A percentile compares a stretch with the other conserved stretches of the same genome.
phyloP scores from a whole-genome alignment of 2,329 filamentous ascomycete genomes.

The Cladosporium velox region DNA sequence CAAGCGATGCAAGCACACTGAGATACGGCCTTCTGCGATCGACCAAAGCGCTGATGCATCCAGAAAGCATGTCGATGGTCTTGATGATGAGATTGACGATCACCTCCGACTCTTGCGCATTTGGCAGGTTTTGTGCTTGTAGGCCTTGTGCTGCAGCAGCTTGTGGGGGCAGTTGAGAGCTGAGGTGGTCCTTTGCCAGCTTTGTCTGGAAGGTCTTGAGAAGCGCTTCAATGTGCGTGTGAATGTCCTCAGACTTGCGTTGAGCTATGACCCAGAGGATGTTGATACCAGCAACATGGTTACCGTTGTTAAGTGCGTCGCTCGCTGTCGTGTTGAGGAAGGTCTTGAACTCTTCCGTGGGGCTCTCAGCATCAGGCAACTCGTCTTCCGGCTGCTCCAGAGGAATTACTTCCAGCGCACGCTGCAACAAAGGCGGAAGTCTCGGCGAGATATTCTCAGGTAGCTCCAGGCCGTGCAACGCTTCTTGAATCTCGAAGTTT shows the following conservation, averaged over 20 bases:
- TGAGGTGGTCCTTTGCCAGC: slow-evolving; percentile 87
- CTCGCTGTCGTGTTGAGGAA: slow-evolving; percentile 84
- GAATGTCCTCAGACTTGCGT: slow-evolving; percentile 81
- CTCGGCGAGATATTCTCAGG: slow-evolving; percentile 62
- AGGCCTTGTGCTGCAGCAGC: slow-evolving; percentile 48
- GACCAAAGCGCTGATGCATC: slow-evolving; percentile 88
- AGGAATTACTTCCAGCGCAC: slow-evolving; percentile 86
- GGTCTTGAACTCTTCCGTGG: slow-evolving; percentile 82
- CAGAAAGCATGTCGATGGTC: slow-evolving; percentile 87
- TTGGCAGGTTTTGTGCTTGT: slow-evolving; percentile 56
- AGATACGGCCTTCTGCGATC: slow-evolving; percentile 92
- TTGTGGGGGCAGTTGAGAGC: slow-evolving; percentile 64
- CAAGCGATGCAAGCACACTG: slow-evolving; percentile 88
- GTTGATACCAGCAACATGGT: slow-evolving; percentile 87
- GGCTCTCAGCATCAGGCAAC: slow-evolving; percentile 64
- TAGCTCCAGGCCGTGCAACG: slow-evolving; percentile 73
- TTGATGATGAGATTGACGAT: slow-evolving; percentile 91
- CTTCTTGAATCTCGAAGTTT: slow-evolving; percentile 90
- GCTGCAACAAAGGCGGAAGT: slow-evolving; percentile 73
- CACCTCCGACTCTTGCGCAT: slow-evolving; percentile 79
- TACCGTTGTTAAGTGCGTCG: slow-evolving; percentile 73
- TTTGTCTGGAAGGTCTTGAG: slow-evolving; percentile 95
- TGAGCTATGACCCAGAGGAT: slow-evolving; percentile 89
- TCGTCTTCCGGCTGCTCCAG: slow-evolving; percentile 76
- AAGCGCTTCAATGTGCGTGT: slow-evolving; percentile 80